A percentile compares a stretch with the other conserved stretches of the same genome.
Conservation (phyloP, 176 grass and related monocot genomes). For the Juncus effusus region DNA sequence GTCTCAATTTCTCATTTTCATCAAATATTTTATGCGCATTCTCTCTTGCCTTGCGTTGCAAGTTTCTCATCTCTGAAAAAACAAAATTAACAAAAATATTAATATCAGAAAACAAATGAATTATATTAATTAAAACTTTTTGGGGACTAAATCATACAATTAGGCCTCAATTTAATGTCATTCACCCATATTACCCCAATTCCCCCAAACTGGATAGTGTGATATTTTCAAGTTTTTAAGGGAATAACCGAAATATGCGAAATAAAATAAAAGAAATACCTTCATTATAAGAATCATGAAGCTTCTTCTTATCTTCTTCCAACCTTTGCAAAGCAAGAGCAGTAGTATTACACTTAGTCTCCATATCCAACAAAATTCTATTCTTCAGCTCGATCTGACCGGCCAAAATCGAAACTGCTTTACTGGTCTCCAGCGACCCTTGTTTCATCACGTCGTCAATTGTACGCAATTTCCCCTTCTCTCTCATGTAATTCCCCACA, state of each 20-base stretch:
- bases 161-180: too few relatives aligned
- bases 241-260: too few relatives aligned
- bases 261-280: neutral
- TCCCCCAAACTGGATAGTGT: too few relatives aligned
- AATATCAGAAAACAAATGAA: conserved; percentile 10
- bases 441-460: conserved; percentile 20
- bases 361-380: conserved; percentile 10
- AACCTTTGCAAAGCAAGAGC: neutral
- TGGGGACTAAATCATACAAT: too few relatives aligned
- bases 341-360: conserved; percentile 23
- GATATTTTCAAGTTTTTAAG: too few relatives aligned
- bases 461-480: conserved; percentile 15
- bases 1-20: conserved; percentile 26
- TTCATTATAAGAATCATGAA: conserved; percentile 26
- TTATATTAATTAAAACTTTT: neutral
- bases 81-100: conserved; percentile 1
- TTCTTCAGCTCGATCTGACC: conserved; percentile 29
- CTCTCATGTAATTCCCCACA: conserved; percentile 13
- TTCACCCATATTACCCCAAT: too few relatives aligned
- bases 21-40: conserved; percentile 21
- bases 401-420: conserved; percentile 17
- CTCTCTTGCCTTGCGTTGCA: conserved; percentile 26
- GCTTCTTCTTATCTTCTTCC: conserved; percentile 27
- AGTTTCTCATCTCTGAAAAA: conserved; percentile 27
- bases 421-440: conserved; percentile 18